Evolutionary conservation across 805 yeast genomes (phyloP), one percentile per base, ranked within the genome.

Genomic region (Candida insectalens): DNA sequence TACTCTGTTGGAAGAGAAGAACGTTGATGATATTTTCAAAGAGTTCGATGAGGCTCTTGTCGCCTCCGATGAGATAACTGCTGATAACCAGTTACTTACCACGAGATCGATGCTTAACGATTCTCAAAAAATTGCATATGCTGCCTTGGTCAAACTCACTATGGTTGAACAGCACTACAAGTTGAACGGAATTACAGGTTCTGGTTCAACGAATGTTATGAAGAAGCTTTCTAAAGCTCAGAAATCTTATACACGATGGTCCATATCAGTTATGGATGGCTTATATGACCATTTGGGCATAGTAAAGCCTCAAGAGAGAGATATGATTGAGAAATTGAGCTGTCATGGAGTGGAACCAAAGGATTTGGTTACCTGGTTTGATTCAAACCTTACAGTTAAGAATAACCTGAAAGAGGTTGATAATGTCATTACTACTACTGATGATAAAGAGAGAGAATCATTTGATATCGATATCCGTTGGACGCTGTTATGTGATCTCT

Each of bases 401-500:
- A 77, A 77, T 47, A 78, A 81, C 15, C 53, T 59, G 17, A 32
- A 37, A 3, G 33, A 26, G 3, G 39, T 20, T 10, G 40, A 29
- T 4, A 14, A 25, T 4, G 36, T 40, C 29, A 37, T 40, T 8
- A 44, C 46, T 17, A 35, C 44, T 4, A 46, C 47, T 16, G 46
- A 43, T 26, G 29, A 45, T 21, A 47, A 55, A 10, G 23, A 39
- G 5, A 30, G 35, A n/a, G 30, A 29, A 2, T 55, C 46, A 3
- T 42, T 79, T 6, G 73, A 77, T 19, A 68, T 83, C 35, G 96
- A 88, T 47, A 70, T 92, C 16, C 74, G 88, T 20, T 94, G 98
- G 98, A 88, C 96, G 0, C 71, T 89, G 10, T 62, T 92, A 5
- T 94, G 98, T 59, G 98, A 92, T 53, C 59, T 92, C 30, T 89